Conservation (phyloP, 1,284 basidiomycete genomes). For the Xanthoconium separans region DNA sequence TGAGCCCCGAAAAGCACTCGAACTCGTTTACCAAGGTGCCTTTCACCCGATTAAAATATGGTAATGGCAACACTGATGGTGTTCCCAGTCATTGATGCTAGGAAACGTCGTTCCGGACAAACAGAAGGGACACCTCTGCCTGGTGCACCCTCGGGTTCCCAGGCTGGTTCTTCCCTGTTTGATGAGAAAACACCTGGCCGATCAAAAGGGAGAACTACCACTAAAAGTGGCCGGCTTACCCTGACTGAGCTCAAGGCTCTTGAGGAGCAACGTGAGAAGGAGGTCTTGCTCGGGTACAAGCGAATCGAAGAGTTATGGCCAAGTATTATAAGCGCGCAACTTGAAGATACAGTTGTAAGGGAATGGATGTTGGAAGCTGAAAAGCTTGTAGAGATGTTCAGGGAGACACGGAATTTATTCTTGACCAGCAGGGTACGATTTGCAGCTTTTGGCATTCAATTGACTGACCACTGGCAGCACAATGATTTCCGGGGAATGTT, state of each 20-base stretch:
- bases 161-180: constrained; percentile 48
- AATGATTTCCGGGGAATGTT: constrained; percentile 69
- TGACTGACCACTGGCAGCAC: constrained; percentile 29
- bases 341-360: constrained; percentile 43
- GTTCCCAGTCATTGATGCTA: constrained; percentile 17
- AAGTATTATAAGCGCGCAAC: constrained; percentile 31
- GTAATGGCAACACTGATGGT: neutral
- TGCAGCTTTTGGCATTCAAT: neutral
- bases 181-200: constrained; percentile 47
- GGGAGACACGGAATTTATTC: constrained; percentile 84
- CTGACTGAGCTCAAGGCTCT: constrained; percentile 55
- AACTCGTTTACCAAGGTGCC: constrained; percentile 82
- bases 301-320: constrained; percentile 50
- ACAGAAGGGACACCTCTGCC: constrained; percentile 22
- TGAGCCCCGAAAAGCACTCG: constrained; percentile 79
- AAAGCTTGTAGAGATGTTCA: constrained; percentile 84
- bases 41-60: neutral
- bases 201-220: constrained; percentile 32
- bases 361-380: constrained; percentile 80
- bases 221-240: constrained; percentile 48
- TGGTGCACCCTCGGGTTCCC: constrained; percentile 21
- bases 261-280: constrained; percentile 62
- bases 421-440: constrained; percentile 66
- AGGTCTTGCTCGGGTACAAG: constrained; percentile 51
- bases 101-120: constrained; percentile 46